Evolutionary conservation across 441 rosid genomes (phyloP).

Genomic region (Metrosideros polymorpha): DNA sequence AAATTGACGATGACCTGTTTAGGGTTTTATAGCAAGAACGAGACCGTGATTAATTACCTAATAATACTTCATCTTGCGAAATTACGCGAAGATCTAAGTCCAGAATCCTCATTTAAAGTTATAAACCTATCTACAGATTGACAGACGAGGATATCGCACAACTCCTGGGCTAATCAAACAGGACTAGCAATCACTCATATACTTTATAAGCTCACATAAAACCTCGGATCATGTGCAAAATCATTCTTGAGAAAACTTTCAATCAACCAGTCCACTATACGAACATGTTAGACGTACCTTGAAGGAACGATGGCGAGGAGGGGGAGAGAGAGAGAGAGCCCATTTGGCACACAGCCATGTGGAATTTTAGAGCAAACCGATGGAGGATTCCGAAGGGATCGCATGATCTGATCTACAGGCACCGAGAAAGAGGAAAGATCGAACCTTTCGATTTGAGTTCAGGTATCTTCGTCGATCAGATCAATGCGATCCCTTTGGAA

Average conservation of each 20-base stretch:
- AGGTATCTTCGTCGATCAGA: conserved; percentile 15
- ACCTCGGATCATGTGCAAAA: background rate
- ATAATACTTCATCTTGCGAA: background rate
- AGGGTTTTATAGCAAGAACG: background rate
- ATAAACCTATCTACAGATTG: background rate
- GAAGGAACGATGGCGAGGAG: background rate
- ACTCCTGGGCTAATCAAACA: background rate
- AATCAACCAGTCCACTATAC: background rate
- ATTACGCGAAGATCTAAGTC: background rate
- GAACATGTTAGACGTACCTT: background rate
- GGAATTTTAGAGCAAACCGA: conserved; percentile 22
- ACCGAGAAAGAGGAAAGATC: background rate
- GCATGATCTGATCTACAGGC: conserved; percentile 36
- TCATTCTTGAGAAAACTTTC: background rate
- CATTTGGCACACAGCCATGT: background rate
- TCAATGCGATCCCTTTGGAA: conserved; percentile 83
- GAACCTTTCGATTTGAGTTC: background rate
- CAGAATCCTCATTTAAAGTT: background rate
- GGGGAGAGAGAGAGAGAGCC: background rate
- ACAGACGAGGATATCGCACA: background rate
- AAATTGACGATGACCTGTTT: background rate
- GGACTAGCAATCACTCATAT: background rate
- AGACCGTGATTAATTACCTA: background rate
- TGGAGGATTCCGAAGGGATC: conserved; percentile 55
- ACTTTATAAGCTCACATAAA: background rate